Base-by-base conservation (phyloP, 2,329 filamentous ascomycete genomes). In the Metarhizium anisopliae region DNA sequence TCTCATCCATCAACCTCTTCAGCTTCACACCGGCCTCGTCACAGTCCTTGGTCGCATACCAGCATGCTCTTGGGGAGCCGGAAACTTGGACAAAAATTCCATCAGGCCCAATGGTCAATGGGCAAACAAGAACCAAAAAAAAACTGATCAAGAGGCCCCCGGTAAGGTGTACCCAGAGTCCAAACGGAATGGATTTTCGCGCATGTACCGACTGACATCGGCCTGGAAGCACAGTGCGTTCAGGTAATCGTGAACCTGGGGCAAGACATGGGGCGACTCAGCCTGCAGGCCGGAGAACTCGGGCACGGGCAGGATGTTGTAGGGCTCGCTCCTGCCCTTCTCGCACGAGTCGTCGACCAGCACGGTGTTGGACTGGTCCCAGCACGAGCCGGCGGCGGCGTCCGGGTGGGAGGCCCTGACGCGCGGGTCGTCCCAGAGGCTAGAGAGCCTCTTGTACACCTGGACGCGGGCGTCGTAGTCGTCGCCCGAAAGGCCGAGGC, bases 351-450 rank as follows among this genome's bases (percentile, higher is more conserved):
- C 94, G 63, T 99, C 94, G 43, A 97, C 84, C 30, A 99, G 77
- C 6, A 97, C 79, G 0, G 94, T 97, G 69, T 97, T 95, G 52
- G 79, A 79, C 72, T 96, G 91, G 63, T 85, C 80, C 87, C 91
- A 97, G 13, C 68, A 63, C 14, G 65, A 69, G 29, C 71, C 76
- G 20, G 59, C 54, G 0, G 62, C 68, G 14, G 64, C 67, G 38
- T 65, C 67, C n/a, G 74, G 80, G 68, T 80, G 77, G 38, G 74
- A 72, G 7, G 59, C 65, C 56, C 66, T 68, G 25, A 84, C 68
- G 3, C 55, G 51, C 0, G 69, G 67, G 60, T 83, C 72, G 13
- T 63, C 64, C 94, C 94, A 99, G 0, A 96, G 72, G 52, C 72
- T 75, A 0, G 82, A 77, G 3, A 99, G 78, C 42, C 89, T 82